phyloP scores from a whole-genome alignment of 495 filamentous ascomycete species.

The Penicillium chermesinum region DNA sequence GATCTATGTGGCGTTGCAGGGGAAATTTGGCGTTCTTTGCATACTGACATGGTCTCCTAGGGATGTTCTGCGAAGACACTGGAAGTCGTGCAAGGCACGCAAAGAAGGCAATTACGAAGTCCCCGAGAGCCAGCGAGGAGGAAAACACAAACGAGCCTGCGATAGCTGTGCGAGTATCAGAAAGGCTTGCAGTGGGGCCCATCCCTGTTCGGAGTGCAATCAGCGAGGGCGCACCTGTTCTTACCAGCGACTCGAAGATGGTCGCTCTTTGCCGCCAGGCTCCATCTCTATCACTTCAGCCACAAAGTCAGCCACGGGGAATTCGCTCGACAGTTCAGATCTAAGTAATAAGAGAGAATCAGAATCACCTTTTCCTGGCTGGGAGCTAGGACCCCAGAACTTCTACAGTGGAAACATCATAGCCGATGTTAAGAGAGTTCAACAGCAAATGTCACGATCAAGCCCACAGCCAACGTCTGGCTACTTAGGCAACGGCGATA shows the following conservation, averaged over 20 bases:
- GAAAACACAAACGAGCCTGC: conserved; percentile 33
- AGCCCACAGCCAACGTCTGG: background rate
- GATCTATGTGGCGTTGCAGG: no score
- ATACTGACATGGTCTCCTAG: conserved; percentile 9
- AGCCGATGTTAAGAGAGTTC: background rate
- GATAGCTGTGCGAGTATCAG: conserved; percentile 32
- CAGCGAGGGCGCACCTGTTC: conserved; percentile 23
- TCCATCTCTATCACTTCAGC: background rate
- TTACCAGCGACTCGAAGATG: conserved; percentile 22
- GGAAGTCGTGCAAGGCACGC: conserved; percentile 31
- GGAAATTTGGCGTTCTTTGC: no score
- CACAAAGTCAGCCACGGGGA: background rate
- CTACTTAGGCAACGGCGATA: background rate
- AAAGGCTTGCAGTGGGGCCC: conserved; percentile 28
- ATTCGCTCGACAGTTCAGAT: background rate
- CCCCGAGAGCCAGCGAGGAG: conserved; percentile 23
- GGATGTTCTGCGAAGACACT: conserved; percentile 31
- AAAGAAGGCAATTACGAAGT: conserved; percentile 19
- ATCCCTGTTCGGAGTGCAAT: conserved; percentile 27
- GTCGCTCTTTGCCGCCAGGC: background rate
- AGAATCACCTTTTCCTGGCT: background rate
- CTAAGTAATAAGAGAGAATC: background rate
- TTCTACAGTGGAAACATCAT: background rate
- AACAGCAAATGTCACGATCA: background rate
- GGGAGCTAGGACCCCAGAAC: conserved; percentile 5